Percentiles rank a stretch among this genome's conserved stretches.
phyloP scores from a whole-genome alignment of 371 early-diverging fungal species.

The Mucor velutinosus region DNA sequence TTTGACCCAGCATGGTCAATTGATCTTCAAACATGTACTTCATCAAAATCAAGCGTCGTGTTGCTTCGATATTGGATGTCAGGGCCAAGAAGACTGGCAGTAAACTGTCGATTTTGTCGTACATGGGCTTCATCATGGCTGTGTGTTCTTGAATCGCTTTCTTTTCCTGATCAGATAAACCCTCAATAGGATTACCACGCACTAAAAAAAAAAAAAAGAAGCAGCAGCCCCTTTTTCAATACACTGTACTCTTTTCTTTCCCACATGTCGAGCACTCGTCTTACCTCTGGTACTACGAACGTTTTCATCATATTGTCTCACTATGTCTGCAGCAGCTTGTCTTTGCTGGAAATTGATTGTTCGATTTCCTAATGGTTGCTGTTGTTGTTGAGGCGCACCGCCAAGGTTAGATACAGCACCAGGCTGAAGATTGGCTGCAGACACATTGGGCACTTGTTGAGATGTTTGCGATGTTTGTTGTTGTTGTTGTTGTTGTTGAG shows the following conservation, averaged over 20 bases:
- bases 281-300: constrained; percentile 50
- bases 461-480: constrained; percentile 2
- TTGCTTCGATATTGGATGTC: constrained; percentile 45
- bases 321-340: constrained; percentile 38
- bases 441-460: constrained; percentile 6
- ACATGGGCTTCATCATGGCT: constrained; percentile 49
- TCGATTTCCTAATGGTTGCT: neutral
- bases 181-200: constrained; percentile 33
- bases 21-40: constrained; percentile 67
- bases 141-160: constrained; percentile 48
- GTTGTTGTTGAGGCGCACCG: constrained; percentile 11
- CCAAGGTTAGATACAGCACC: constrained; percentile 8
- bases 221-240: neutral
- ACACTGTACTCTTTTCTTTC: neutral
- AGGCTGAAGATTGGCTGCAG: constrained; percentile 5
- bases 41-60: constrained; percentile 55
- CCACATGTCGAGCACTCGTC: neutral
- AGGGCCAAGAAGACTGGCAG: constrained; percentile 50
- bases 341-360: constrained; percentile 17
- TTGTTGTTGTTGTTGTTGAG: constrained; percentile 1
- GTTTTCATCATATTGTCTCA: constrained; percentile 50
- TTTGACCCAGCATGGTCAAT: constrained; percentile 44
- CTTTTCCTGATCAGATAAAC: constrained; percentile 56
- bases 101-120: constrained; percentile 46
- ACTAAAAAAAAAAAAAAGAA: constrained; percentile 29